These are phyloP conservation scores for Alternaria sp. DNA, from an alignment of 2,329 filamentous ascomycete species.

Conservation along the genomic window DNA sequence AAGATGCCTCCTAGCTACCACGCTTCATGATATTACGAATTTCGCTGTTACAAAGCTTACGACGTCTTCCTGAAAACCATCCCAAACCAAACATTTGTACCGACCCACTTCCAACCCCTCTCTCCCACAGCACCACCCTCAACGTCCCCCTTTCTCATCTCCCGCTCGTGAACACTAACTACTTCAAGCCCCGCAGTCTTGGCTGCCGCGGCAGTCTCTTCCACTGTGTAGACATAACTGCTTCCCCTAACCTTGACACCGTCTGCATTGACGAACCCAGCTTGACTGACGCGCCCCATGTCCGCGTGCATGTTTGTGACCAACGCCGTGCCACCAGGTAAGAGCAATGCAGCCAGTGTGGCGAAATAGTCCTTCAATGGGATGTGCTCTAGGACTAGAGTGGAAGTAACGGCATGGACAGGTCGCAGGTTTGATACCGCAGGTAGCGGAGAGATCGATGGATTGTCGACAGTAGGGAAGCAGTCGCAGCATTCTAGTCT, in stretches of 20 bases:
- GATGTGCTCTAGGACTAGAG: conserved; percentile 70
- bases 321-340: conserved; percentile 58
- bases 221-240: conserved; percentile 64
- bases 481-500: conserved; percentile 38
- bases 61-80: conserved; percentile 32
- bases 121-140: conserved; percentile 36
- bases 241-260: conserved; percentile 63
- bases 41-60: background rate
- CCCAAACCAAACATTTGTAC: conserved; percentile 50
- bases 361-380: conserved; percentile 60
- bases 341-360: conserved; percentile 53
- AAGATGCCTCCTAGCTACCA: background rate
- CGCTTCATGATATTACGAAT: background rate
- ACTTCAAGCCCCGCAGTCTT: conserved; percentile 39
- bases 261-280: conserved; percentile 65
- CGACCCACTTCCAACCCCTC: conserved; percentile 51
- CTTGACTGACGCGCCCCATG: conserved; percentile 66
- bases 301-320: conserved; percentile 74
- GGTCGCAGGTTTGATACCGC: conserved; percentile 14
- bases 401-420: conserved; percentile 62
- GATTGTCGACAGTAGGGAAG: conserved; percentile 30
- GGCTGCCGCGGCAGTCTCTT: conserved; percentile 61
- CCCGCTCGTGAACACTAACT: conserved; percentile 35
- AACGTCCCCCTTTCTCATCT: conserved; percentile 39
- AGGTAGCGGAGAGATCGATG: conserved; percentile 31